These are phyloP conservation scores for Aspergillus proliferans DNA, from an alignment of 2,329 filamentous ascomycete genomes.

Conservation along the genomic window DNA sequence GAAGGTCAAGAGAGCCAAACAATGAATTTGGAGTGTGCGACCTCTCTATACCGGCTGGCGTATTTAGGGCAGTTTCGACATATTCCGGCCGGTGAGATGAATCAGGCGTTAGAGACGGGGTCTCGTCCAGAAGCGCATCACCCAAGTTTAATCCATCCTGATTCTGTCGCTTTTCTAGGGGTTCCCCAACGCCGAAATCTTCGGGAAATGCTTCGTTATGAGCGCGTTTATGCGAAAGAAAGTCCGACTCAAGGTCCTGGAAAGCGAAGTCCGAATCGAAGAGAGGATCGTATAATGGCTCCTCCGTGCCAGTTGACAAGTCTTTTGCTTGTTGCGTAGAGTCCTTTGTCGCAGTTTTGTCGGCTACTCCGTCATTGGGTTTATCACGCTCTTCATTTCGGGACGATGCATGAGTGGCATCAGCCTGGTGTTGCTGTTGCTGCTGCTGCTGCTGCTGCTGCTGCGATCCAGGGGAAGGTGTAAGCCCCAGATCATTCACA, in stretches of 20 bases:
- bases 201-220: constrained; percentile 16
- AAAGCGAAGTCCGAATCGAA: constrained; percentile 14
- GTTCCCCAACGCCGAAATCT: constrained; percentile 9
- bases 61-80: constrained; percentile 11
- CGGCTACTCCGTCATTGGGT: not conserved
- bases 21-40: constrained; percentile 13
- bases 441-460: constrained; percentile 10
- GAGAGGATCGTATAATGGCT: constrained; percentile 12
- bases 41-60: constrained; percentile 9
- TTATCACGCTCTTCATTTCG: constrained; percentile 7
- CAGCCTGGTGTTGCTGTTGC: not conserved
- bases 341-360: not conserved
- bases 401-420: constrained; percentile 3
- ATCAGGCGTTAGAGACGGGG: constrained; percentile 16
- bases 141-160: constrained; percentile 4
- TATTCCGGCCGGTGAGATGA: constrained; percentile 11
- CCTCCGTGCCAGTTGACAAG: constrained; percentile 1
- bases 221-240: constrained; percentile 17
- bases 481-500: constrained; percentile 38
- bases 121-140: constrained; percentile 10
- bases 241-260: constrained; percentile 12
- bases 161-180: constrained; percentile 14
- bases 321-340: not conserved
- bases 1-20: constrained; percentile 14
- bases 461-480: constrained; percentile 36